phyloP scores from a whole-genome alignment of 2,329 filamentous ascomycete genomes.

The Rosellinia necatrix region DNA sequence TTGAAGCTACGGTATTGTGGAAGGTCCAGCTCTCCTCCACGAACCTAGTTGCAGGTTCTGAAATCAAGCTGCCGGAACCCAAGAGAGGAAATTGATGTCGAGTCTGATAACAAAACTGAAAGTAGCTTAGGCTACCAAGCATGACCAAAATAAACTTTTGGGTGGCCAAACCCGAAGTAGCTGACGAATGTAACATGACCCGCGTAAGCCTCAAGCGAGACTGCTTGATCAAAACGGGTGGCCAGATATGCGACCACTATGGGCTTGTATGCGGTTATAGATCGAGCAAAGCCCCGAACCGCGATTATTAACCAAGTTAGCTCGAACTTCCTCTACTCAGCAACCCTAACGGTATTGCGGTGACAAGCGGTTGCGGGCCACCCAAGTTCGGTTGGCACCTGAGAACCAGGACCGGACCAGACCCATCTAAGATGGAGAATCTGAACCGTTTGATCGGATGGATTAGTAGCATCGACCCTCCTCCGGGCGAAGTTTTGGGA shows the following conservation, averaged over 20 bases:
- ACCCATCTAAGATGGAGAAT: no score
- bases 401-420: no score
- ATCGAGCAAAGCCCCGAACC: not conserved
- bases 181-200: constrained; percentile 7
- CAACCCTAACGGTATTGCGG: not conserved
- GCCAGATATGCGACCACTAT: not conserved
- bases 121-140: not conserved
- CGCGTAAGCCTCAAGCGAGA: constrained; percentile 6
- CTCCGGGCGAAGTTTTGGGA: no score
- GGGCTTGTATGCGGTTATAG: not conserved
- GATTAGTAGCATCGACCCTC: constrained; percentile 1
- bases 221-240: not conserved
- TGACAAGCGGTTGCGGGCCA: no score
- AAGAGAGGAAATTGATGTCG: not conserved
- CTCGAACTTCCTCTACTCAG: not conserved
- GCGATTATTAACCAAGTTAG: no score
- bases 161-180: not conserved
- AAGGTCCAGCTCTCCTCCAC: no score
- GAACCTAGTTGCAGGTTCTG: not conserved
- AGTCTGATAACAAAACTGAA: not conserved
- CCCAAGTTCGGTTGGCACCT: not conserved
- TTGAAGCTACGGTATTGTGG: not conserved
- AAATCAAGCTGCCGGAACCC: no score
- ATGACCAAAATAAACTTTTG: not conserved
- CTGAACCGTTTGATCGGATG: not conserved